phyloP scores from a whole-genome alignment of 1,284 basidiomycete genomes.

The Stygiomarasmius scandens region DNA sequence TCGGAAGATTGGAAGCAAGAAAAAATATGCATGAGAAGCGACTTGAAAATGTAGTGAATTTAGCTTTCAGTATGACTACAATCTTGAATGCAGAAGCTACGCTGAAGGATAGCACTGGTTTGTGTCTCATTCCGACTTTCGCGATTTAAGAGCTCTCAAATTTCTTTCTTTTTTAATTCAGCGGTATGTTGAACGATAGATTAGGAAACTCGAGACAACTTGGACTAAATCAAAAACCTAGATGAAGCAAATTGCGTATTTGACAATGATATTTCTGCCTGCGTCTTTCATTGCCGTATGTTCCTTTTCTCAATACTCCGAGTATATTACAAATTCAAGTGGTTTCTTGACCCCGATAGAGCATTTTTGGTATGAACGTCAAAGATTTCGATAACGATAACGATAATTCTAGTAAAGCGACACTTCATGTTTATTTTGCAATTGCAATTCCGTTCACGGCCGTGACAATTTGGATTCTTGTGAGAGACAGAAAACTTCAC shows the following conservation, averaged over 20 bases:
- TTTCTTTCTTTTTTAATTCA: too few species aligned
- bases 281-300: slow-evolving; percentile 39
- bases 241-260: slow-evolving; percentile 43
- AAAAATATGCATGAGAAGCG: slow-evolving; percentile 44
- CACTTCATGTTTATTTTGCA: too few species aligned
- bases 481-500: too few species aligned
- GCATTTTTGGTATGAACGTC: slow-evolving; percentile 47
- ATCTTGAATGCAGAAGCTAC: slow-evolving; percentile 43
- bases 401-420: too few species aligned
- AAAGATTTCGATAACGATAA: too few species aligned
- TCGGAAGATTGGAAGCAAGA: slow-evolving; percentile 40
- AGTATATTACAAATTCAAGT: too few species aligned
- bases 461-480: too few species aligned
- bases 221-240: too few species aligned
- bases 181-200: too few species aligned
- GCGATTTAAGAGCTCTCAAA: not conserved
- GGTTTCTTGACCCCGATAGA: slow-evolving; percentile 19
- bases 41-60: slow-evolving; percentile 50
- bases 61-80: slow-evolving; percentile 50
- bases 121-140: not conserved
- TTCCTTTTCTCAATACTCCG: not conserved
- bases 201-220: too few species aligned
- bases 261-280: slow-evolving; percentile 40
- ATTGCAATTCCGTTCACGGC: too few species aligned
- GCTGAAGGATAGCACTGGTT: slow-evolving; percentile 30